Evolutionary conservation across 2,329 filamentous ascomycete species (phyloP), one percentile per base, ranked within the genome.

Genomic region (Orbilia oligospora): DNA sequence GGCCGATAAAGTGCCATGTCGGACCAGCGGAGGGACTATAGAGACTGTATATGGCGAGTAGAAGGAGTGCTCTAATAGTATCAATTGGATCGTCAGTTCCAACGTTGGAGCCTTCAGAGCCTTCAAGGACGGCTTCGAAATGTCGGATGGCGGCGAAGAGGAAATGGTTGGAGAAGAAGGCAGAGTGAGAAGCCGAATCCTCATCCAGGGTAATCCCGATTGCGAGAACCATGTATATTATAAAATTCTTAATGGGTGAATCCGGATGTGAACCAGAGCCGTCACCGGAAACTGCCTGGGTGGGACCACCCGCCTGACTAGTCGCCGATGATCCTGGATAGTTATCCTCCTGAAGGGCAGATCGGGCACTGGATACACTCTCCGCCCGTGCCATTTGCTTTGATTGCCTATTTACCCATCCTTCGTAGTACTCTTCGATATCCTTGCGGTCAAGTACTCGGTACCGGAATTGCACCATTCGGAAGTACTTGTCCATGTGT

Each of bases 401-500:
- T 2, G 76, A 79, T 48, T 79, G 76, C 30, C 76, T 36, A 36
- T 71, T 75, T 3, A 79, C 69, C 76, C 76, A 79, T 27, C 61
- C 65, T 41, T 79, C 70, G 41, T 79, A 79, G 44, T 79, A 79
- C 36, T 73, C 76, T 20, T 79, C 76, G 18, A 63, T 75, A 20
- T 79, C 76, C 18, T 70, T 73, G 10, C 71, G 76, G 41, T 79
- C 76, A 12, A 79, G 76, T 22, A 73, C 69, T 8, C 70, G 76
- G 30, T 79, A 79, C 5, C 76, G 64, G 44, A 79, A 79, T 20
- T 79, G 76, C 5, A 79, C 76, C 70, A 79, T 79, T 27, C 76
- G 64, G 38, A 79, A 79, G 41, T 79, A 79, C 44, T 79, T 79
- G 71, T 79, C 76, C 76, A 79, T 73, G 38, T 79, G 76, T 22